Evolutionary conservation across 2,329 filamentous ascomycete genomes (phyloP).

Genomic region (Colletotrichum cereale): DNA sequence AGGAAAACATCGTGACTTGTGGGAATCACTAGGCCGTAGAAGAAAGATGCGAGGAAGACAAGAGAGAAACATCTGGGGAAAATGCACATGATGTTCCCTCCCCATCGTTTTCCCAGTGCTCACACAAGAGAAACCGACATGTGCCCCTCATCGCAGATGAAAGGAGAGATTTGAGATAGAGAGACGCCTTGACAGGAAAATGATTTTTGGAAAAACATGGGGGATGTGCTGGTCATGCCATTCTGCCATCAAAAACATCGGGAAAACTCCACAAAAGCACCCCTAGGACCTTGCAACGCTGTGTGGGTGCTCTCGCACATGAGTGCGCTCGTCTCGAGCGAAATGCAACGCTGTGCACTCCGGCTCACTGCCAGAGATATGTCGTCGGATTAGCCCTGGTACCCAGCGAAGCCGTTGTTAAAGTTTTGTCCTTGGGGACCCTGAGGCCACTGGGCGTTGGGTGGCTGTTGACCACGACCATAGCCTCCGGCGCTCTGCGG

Average conservation of each 20-base stretch:
- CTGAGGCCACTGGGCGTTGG: slow-evolving; percentile 68
- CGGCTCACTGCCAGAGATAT: slow-evolving; percentile 9
- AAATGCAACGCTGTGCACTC: slow-evolving; percentile 16
- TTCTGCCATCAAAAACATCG: slow-evolving; percentile 36
- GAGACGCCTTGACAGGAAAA: slow-evolving; percentile 37
- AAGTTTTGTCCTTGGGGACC: slow-evolving; percentile 66
- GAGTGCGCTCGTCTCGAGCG: slow-evolving; percentile 26
- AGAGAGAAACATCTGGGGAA: slow-evolving; percentile 23
- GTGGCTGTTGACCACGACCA: slow-evolving; percentile 77
- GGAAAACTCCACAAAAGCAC: slow-evolving; percentile 28
- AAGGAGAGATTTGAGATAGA: slow-evolving; percentile 30
- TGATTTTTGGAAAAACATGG: slow-evolving; percentile 36
- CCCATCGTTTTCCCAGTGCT: slow-evolving; percentile 36
- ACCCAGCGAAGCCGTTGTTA: slow-evolving; percentile 72
- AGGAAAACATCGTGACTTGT: slow-evolving; percentile 37
- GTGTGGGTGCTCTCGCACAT: slow-evolving; percentile 22
- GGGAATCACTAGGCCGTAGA: slow-evolving; percentile 41
- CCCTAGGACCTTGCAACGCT: slow-evolving; percentile 33
- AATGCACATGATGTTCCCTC: slow-evolving; percentile 33
- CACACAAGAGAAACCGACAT: slow-evolving; percentile 36
- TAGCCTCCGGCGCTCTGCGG: slow-evolving; percentile 86
- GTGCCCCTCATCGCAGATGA: slow-evolving; percentile 37
- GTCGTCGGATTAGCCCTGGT: slow-evolving; percentile 64
- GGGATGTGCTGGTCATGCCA: slow-evolving; percentile 35
- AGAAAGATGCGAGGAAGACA: slow-evolving; percentile 36